Conservation (phyloP, 495 filamentous ascomycete genomes). For the Rostrohypoxylon terebratum region DNA sequence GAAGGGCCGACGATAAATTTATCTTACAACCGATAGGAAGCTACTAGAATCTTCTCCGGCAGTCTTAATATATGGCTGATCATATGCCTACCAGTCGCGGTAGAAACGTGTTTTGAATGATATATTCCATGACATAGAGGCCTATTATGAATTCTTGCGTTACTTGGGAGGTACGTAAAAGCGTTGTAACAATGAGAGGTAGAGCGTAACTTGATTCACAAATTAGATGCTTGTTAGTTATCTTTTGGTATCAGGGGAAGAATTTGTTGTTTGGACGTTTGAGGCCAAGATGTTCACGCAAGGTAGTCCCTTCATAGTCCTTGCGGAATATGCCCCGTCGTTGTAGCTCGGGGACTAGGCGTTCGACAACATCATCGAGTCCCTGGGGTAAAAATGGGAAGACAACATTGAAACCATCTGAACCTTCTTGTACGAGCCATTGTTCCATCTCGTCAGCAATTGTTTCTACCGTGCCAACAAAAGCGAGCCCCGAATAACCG, state of each 20-base stretch:
- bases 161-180: too few relatives aligned
- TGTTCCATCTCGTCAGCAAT: slow-evolving; percentile 63
- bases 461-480: slow-evolving; percentile 62
- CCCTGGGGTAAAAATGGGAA: slow-evolving; percentile 65
- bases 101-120: too few relatives aligned
- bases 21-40: too few relatives aligned
- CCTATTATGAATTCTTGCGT: too few relatives aligned
- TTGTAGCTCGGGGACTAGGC: slow-evolving; percentile 64
- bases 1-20: neutral
- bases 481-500: slow-evolving; percentile 63
- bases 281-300: slow-evolving; percentile 65
- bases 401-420: slow-evolving; percentile 61
- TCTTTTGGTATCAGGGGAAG: slow-evolving; percentile 47
- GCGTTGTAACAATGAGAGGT: too few relatives aligned
- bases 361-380: slow-evolving; percentile 62
- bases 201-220: neutral
- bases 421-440: slow-evolving; percentile 60
- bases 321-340: slow-evolving; percentile 62
- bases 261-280: slow-evolving; percentile 64
- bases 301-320: slow-evolving; percentile 56
- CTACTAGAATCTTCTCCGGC: too few relatives aligned
- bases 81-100: too few relatives aligned
- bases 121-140: too few relatives aligned
- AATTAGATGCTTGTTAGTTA: neutral
- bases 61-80: too few relatives aligned